Base-by-base conservation (phyloP, 176 grass and related monocot species). In the Phoenix dactylifera region DNA sequence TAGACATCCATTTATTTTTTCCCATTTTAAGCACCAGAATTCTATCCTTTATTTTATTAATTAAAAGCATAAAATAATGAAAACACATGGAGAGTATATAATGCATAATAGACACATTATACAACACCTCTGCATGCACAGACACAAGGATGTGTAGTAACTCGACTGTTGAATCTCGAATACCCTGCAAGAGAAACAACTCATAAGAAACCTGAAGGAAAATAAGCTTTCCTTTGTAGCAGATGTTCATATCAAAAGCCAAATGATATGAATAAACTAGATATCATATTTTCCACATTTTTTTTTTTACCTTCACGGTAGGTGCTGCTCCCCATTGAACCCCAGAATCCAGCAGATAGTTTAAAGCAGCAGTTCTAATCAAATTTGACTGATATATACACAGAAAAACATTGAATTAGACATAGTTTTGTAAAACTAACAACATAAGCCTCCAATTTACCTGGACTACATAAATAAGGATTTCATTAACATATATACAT, bases 141-240 rank as follows among this genome's bases (percentile, higher is more conserved):
- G 87, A 84, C 65, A 98, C 88, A 66, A 98, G 75, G 62, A 98
- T 98, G 81, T 98, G 93, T 15, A 98, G 82, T 67, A 98, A 72
- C 62, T 98, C 88, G 57, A 92, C 81, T 70, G 88, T 85, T 85
- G 88, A 84, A 79, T 98, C 93, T 62, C 93, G 82, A 65, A 98
- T 86, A 80, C 93, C 88, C 93, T 98, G 81, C 60, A 68, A 83
- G 28, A 71, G 71, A 55, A 18, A 55, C 10, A 44, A 44, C 35
- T 44, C 35, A 44, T 44, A 44, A 44, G 35, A 44, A 44, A 12
- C 10, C 35, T 44, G 35, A 14, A 44, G 35, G 10, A 44, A 44
- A 44, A 44, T 44, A 12, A 44, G 35, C 35, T 44, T 30, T 44
- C 6, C 10, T 14, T 44, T 14, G 12, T 44, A 14, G 35, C 3